phyloP scores from a whole-genome alignment of 2,329 filamentous ascomycete species.

The Pseudogymnoascus sp. region DNA sequence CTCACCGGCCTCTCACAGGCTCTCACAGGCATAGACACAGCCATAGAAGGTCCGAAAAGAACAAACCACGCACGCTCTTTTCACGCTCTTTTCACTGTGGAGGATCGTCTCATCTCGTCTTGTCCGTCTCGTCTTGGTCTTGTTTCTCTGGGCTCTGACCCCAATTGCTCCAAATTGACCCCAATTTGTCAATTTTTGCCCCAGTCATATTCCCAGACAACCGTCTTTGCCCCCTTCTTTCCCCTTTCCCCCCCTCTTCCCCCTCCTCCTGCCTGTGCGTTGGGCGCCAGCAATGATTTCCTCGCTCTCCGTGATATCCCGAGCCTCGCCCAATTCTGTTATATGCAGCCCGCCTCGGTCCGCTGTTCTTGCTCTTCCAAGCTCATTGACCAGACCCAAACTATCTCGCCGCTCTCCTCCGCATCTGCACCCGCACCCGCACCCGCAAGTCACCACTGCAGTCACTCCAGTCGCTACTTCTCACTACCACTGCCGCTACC shows the following conservation, averaged over 20 bases:
- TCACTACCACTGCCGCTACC: not conserved
- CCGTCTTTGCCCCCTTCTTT: not conserved
- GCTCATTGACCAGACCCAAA: conserved; percentile 5
- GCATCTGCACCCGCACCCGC: not conserved
- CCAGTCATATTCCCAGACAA: too few species aligned
- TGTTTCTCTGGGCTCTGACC: not conserved
- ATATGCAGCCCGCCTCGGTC: not conserved
- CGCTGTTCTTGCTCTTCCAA: not conserved
- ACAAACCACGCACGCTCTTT: not conserved
- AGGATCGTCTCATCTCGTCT: not conserved
- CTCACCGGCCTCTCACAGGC: not conserved
- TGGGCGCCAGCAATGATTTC: not conserved
- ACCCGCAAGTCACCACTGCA: not conserved
- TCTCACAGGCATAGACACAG: not conserved
- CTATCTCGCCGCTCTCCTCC: not conserved
- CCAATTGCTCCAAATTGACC: not conserved
- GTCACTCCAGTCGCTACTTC: not conserved
- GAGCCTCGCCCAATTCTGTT: not conserved
- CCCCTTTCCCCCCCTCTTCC: not conserved
- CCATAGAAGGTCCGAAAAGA: not conserved
- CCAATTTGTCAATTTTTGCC: not conserved
- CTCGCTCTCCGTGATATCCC: conserved; percentile 1
- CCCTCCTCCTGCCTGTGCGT: not conserved
- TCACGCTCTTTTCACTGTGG: not conserved
- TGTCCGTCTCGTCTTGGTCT: not conserved